phyloP scores from a whole-genome alignment of 805 yeast genomes.

The Pichia deserticola region DNA sequence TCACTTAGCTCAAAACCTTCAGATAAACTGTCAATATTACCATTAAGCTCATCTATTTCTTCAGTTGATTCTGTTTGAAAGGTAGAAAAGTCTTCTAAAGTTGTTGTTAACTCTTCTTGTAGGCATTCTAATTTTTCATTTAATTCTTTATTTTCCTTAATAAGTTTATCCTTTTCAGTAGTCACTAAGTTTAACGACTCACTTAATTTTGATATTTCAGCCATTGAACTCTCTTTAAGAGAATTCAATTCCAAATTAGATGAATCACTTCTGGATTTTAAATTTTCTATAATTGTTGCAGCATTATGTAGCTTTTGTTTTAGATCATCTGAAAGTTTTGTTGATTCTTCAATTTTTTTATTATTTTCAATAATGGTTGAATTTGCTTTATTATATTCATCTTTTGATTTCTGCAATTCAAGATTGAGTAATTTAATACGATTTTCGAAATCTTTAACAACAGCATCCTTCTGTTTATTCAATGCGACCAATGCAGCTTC shows the following conservation, averaged over 20 bases:
- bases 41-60: constrained; percentile 28
- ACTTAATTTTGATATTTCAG: constrained; percentile 1
- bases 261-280: constrained; percentile 20
- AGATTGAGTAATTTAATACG: constrained; percentile 10
- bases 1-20: constrained; percentile 8
- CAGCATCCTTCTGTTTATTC: constrained; percentile 17
- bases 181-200: not conserved
- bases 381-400: constrained; percentile 22
- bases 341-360: constrained; percentile 19
- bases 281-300: constrained; percentile 20
- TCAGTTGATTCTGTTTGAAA: constrained; percentile 17
- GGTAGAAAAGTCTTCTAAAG: constrained; percentile 15
- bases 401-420: constrained; percentile 17
- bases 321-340: constrained; percentile 16
- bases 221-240: constrained; percentile 2
- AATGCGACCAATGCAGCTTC: constrained; percentile 21
- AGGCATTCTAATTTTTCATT: constrained; percentile 6
- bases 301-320: constrained; percentile 20
- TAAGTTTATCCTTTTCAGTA: constrained; percentile 17
- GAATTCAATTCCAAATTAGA: constrained; percentile 13
- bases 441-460: constrained; percentile 17
- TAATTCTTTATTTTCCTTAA: constrained; percentile 13
- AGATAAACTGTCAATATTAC: constrained; percentile 24
- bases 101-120: constrained; percentile 17
- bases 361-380: constrained; percentile 18